A percentile compares a stretch with the other conserved stretches of the same genome.
Conservation (phyloP, 2,329 filamentous ascomycete genomes). For the Penicillium sp. region DNA sequence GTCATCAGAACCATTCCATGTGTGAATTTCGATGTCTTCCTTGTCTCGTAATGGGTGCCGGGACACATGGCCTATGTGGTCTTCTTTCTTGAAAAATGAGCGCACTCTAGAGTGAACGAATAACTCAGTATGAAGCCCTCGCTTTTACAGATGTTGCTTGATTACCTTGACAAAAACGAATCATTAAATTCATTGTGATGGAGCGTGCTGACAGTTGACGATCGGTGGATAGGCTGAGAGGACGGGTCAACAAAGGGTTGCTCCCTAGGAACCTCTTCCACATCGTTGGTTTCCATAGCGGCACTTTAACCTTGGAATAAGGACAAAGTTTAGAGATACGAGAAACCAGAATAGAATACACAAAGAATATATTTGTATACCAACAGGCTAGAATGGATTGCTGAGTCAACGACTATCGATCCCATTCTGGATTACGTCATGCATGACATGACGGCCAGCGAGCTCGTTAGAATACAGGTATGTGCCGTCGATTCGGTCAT, state of each 20-base stretch:
- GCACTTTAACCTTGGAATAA: background rate
- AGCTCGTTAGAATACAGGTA: too few species aligned
- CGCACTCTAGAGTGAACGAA: conserved; percentile 12
- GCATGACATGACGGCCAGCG: background rate
- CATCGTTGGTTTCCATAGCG: background rate
- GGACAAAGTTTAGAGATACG: background rate
- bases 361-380: background rate
- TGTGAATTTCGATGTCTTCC: conserved; percentile 30
- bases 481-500: too few species aligned
- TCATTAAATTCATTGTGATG: conserved; percentile 28
- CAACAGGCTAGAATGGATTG: background rate
- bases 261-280: background rate
- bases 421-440: background rate
- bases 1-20: conserved; percentile 30
- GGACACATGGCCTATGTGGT: conserved; percentile 26
- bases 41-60: conserved; percentile 20
- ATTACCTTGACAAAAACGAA: conserved; percentile 24
- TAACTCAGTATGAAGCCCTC: background rate
- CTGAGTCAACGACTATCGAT: conserved; percentile 13
- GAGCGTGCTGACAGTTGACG: conserved; percentile 21
- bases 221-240: conserved; percentile 5
- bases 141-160: background rate
- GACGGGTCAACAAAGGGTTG: background rate
- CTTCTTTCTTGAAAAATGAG: conserved; percentile 26
- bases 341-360: background rate